phyloP scores from a whole-genome alignment of 2,329 filamentous ascomycete genomes.

The Venturia carpophila region DNA sequence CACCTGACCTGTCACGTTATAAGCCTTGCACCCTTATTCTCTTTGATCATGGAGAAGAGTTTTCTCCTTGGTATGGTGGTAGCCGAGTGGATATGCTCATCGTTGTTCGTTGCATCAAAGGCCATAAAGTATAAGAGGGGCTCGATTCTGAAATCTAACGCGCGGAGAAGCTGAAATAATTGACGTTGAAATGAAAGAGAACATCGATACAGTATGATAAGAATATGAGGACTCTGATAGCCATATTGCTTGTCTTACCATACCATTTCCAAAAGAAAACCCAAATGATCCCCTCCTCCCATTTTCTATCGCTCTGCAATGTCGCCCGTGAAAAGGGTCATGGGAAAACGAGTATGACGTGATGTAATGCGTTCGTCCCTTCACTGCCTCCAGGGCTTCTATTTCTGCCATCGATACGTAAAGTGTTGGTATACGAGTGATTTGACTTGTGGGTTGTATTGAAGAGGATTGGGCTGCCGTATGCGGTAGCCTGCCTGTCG shows the following conservation, averaged over 20 bases:
- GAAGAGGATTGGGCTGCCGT: not conserved
- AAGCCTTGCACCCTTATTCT: no score
- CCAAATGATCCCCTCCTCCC: not conserved
- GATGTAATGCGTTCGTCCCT: no score
- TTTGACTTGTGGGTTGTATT: not conserved
- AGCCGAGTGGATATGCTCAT: no score
- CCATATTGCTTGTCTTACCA: not conserved
- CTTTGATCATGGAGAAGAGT: no score
- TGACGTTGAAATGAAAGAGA: not conserved
- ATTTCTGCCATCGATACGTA: not conserved
- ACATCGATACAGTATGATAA: not conserved
- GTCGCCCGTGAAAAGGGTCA: not conserved
- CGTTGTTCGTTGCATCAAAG: no score
- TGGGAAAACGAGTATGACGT: not conserved
- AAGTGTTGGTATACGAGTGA: not conserved
- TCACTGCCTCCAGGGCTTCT: not conserved
- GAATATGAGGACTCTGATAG: not conserved
- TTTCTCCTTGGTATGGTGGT: no score
- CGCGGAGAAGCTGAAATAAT: no score
- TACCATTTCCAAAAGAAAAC: not conserved
- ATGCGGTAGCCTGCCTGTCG: not conserved
- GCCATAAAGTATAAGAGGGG: no score
- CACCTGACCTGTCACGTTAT: no score
- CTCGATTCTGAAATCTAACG: no score
- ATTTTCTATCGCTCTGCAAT: not conserved